Percentiles rank a stretch among this genome's conserved stretches.
These are phyloP conservation scores for Colletotrichum neosansevieriae DNA, from an alignment of 2,329 filamentous ascomycete species.

Conservation along the genomic window DNA sequence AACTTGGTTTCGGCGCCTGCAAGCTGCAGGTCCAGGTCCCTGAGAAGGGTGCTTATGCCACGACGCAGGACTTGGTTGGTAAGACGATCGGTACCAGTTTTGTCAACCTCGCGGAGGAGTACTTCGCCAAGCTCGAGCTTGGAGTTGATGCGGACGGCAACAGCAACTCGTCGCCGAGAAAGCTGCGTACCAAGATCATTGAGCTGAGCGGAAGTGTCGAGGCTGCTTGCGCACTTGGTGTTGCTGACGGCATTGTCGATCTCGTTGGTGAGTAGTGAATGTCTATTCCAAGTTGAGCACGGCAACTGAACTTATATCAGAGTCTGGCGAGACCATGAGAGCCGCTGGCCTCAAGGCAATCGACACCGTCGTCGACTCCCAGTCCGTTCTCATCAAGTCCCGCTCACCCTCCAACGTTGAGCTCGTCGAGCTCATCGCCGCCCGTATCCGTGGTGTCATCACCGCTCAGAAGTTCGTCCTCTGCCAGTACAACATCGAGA, in stretches of 20 bases:
- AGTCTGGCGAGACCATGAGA: constrained; percentile 98
- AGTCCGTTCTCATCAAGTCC: constrained; percentile 92
- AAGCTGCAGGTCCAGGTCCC: constrained; percentile 98
- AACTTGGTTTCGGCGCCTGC: constrained; percentile 90
- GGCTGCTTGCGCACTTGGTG: constrained; percentile 93
- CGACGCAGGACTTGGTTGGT: constrained; percentile 83
- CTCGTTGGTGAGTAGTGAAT: constrained; percentile 80
- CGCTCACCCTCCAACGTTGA: constrained; percentile 83
- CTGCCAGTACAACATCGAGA: constrained; percentile 94
- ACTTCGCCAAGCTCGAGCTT: constrained; percentile 83
- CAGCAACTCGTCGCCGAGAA: constrained; percentile 52
- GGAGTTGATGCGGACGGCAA: constrained; percentile 58
- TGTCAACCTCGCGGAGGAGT: constrained; percentile 83
- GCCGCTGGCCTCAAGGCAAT: constrained; percentile 94
- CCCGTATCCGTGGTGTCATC: constrained; percentile 92
- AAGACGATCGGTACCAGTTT: constrained; percentile 98
- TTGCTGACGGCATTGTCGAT: constrained; percentile 97
- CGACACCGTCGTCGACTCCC: constrained; percentile 89
- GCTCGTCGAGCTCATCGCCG: constrained; percentile 85
- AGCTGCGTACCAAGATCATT: constrained; percentile 87
- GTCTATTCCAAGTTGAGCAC: not conserved
- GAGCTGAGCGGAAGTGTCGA: constrained; percentile 97
- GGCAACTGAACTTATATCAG: constrained; percentile 57
- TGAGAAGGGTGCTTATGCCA: constrained; percentile 79
- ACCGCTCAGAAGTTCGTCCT: constrained; percentile 94